Percentiles rank a stretch among this genome's conserved stretches.
phyloP scores from a whole-genome alignment of 208 protist genomes.

The Leishmania mexicana region DNA sequence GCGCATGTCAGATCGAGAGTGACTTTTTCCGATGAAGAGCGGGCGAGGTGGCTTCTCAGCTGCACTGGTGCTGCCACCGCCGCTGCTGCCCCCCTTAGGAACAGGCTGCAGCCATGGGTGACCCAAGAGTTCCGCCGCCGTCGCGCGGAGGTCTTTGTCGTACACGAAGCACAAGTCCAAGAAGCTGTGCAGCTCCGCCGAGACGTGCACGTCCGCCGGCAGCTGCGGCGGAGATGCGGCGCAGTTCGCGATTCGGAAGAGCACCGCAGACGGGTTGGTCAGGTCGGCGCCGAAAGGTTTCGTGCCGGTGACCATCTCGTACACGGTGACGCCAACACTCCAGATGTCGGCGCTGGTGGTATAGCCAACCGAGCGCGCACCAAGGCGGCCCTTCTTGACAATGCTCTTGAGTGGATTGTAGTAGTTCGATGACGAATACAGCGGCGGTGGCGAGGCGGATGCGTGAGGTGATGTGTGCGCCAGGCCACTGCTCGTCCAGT shows the following conservation, averaged over 20 bases:
- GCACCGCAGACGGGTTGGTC: constrained; percentile 62
- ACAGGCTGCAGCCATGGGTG: constrained; percentile 62
- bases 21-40: not conserved
- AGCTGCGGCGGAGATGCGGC: constrained; percentile 55
- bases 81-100: not conserved
- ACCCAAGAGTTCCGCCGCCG: constrained; percentile 56
- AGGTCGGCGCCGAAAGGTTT: constrained; percentile 72
- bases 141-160: constrained; percentile 64
- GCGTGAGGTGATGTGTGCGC: not conserved
- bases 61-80: not conserved
- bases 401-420: constrained; percentile 49
- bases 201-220: constrained; percentile 40
- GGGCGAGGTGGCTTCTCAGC: not conserved
- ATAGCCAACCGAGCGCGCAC: constrained; percentile 46
- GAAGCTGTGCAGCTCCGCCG: constrained; percentile 57
- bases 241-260: constrained; percentile 68
- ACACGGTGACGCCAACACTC: constrained; percentile 85
- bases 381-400: constrained; percentile 17
- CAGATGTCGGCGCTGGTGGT: constrained; percentile 85
- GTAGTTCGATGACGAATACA: constrained; percentile 24
- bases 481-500: constrained; percentile 14
- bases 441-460: not conserved
- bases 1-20: not conserved
- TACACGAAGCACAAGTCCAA: constrained; percentile 80
- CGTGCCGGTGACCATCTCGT: constrained; percentile 81